Conservation (phyloP, 495 filamentous ascomycete genomes). For the Xylona heveae region DNA sequence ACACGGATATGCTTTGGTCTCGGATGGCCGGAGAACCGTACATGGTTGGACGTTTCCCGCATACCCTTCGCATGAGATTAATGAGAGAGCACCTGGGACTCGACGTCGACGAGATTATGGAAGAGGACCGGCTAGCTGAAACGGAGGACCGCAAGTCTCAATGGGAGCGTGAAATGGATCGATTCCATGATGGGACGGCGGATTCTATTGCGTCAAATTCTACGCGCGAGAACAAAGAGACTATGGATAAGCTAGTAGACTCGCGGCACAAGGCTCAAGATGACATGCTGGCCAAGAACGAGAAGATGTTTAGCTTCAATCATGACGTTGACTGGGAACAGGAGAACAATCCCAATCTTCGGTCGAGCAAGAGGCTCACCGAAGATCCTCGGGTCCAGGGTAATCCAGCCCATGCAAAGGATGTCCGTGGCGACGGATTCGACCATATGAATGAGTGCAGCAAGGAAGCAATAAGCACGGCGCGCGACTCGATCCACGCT, state of each 20-base stretch:
- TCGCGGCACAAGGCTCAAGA: conserved; percentile 36
- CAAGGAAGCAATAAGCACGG: conserved; percentile 29
- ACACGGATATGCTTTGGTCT: conserved; percentile 85
- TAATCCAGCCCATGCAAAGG: conserved; percentile 43
- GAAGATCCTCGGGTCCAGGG: conserved; percentile 40
- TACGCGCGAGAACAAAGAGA: conserved; percentile 3
- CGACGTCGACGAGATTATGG: conserved; percentile 78
- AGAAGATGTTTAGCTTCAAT: conserved; percentile 57
- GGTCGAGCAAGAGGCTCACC: conserved; percentile 34
- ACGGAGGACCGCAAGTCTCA: conserved; percentile 7
- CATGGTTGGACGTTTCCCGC: conserved; percentile 75
- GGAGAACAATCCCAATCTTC: conserved; percentile 35
- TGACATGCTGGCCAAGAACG: conserved; percentile 36
- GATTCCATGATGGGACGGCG: conserved; percentile 23
- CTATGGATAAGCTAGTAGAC: conserved; percentile 16
- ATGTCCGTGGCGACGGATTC: conserved; percentile 53
- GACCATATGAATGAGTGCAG: conserved; percentile 45
- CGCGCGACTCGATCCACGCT: conserved; percentile 44
- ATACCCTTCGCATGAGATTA: conserved; percentile 77
- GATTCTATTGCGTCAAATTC: conserved; percentile 8
- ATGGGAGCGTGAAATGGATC: conserved; percentile 28
- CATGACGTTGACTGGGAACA: conserved; percentile 61
- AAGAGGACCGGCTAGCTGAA: conserved; percentile 42
- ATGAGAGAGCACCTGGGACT: conserved; percentile 96
- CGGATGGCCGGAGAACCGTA: conserved; percentile 80